A percentile compares a stretch with the other conserved stretches of the same genome.
These are phyloP conservation scores for Pythium rishiriense DNA, from an alignment of 352 stramenopile genomes.

Conservation along the genomic window DNA sequence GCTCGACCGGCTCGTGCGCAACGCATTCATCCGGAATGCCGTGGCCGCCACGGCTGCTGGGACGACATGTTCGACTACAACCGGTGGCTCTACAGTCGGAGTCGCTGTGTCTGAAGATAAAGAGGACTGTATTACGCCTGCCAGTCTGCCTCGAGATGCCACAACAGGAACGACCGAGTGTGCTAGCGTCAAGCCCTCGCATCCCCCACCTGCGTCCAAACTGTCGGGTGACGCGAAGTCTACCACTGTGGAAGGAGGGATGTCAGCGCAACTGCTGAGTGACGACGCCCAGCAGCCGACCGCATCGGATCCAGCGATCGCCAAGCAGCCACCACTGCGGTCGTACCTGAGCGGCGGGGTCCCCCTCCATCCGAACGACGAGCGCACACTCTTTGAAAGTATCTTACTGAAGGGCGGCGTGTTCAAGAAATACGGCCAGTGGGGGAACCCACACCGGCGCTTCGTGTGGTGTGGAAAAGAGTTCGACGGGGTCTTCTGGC, in stretches of 20 bases:
- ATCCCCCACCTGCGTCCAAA: no score
- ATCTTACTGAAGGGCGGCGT: slow-evolving; percentile 67
- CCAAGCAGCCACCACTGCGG: not conserved
- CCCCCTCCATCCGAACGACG: slow-evolving; percentile 36
- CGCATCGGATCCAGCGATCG: not conserved
- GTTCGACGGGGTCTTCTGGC: slow-evolving; percentile 66
- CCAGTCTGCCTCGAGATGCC: no score
- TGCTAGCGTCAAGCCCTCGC: no score
- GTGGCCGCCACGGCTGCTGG: not conserved
- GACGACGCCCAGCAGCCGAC: no score
- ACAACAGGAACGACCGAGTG: no score
- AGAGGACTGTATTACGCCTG: not conserved
- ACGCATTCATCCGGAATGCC: slow-evolving; percentile 41
- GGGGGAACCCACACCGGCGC: slow-evolving; percentile 68
- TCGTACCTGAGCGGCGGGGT: not conserved
- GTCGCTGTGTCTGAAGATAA: not conserved
- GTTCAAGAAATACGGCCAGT: slow-evolving; percentile 79
- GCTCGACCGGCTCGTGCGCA: slow-evolving; percentile 53
- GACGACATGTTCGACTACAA: not conserved
- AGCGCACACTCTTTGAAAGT: slow-evolving; percentile 50
- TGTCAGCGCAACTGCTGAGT: no score
- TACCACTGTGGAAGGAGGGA: no score
- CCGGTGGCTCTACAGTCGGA: not conserved
- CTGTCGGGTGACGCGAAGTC: no score
- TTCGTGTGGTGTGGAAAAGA: slow-evolving; percentile 75